phyloP scores from a whole-genome alignment of 2,329 filamentous ascomycete species.

The Penicillium sp. region DNA sequence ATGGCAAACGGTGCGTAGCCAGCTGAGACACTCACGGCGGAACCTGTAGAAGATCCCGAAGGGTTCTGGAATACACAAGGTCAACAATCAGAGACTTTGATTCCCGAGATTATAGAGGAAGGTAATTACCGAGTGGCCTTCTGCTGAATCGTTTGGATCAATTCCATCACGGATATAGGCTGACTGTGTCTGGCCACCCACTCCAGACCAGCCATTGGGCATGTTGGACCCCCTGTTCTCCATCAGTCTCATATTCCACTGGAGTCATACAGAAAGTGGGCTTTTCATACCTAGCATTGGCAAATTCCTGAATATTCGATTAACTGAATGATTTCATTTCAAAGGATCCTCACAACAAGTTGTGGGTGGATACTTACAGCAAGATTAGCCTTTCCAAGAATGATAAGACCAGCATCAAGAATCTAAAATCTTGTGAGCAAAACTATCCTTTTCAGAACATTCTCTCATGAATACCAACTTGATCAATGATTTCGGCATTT shows the following conservation, averaged over 20 bases:
- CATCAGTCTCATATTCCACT: not conserved
- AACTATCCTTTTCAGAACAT: no score
- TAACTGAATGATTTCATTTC: not conserved
- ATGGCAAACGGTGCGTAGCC: slow-evolving; percentile 34
- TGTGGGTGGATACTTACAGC: slow-evolving; percentile 11
- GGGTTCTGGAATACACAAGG: slow-evolving; percentile 12
- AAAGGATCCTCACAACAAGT: not conserved
- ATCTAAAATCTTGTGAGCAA: slow-evolving; percentile 13
- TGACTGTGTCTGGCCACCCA: slow-evolving; percentile 27
- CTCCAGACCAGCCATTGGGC: slow-evolving; percentile 26
- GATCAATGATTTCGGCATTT: slow-evolving; percentile 13
- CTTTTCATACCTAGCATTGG: slow-evolving; percentile 6
- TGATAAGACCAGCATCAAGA: slow-evolving; percentile 30
- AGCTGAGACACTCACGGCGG: slow-evolving; percentile 32
- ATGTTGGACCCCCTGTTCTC: slow-evolving; percentile 9
- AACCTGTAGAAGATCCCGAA: slow-evolving; percentile 37
- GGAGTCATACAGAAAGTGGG: not conserved
- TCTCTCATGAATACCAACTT: not conserved
- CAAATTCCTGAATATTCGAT: slow-evolving; percentile 2
- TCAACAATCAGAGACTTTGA: not conserved
- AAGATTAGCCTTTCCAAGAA: slow-evolving; percentile 36
- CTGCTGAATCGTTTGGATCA: slow-evolving; percentile 20
- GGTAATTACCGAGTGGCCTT: slow-evolving; percentile 17
- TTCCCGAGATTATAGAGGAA: not conserved
- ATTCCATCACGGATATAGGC: slow-evolving; percentile 26